Percentiles rank a stretch among this genome's conserved stretches.
phyloP scores from a whole-genome alignment of 306 rosid species.

The Cucurbita argyrosperma region DNA sequence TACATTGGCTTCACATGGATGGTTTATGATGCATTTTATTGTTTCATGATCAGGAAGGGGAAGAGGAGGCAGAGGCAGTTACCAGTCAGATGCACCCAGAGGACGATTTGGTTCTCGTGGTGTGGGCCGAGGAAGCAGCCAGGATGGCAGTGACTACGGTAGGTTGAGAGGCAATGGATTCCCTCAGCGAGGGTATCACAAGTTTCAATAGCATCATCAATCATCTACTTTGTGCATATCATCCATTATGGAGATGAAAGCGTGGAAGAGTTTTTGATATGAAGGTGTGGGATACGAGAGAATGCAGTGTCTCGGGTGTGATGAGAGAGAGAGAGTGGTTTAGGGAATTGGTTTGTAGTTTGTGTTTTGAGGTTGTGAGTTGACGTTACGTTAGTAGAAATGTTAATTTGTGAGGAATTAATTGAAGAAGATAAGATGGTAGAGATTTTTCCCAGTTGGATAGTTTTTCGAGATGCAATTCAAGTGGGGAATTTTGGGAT shows the following conservation, averaged over 20 bases:
- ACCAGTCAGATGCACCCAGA: constrained; percentile 53
- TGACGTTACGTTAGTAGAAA: constrained; percentile 7
- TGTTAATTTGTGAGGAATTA: constrained; percentile 12
- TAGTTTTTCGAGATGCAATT: constrained; percentile 51
- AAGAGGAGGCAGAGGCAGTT: constrained; percentile 63
- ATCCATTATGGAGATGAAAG: background rate
- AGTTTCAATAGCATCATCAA: background rate
- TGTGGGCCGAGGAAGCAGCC: constrained; percentile 47
- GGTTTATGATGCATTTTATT: constrained; percentile 2
- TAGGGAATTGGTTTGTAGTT: background rate
- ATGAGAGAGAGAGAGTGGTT: too few relatives aligned
- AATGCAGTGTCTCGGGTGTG: background rate
- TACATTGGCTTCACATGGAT: background rate
- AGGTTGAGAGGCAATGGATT: constrained; percentile 62
- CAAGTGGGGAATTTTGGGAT: constrained; percentile 47
- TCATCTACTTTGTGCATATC: constrained; percentile 1
- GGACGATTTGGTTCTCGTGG: constrained; percentile 61
- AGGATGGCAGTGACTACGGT: constrained; percentile 40
- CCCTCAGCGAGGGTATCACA: constrained; percentile 37
- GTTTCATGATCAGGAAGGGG: constrained; percentile 52
- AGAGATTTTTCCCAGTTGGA: constrained; percentile 30
- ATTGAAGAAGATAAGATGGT: background rate
- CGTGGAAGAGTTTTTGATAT: background rate
- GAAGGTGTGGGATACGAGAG: background rate
- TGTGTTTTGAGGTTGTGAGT: constrained; percentile 8